A percentile compares a stretch with the other conserved stretches of the same genome.
Evolutionary conservation across 495 filamentous ascomycete species (phyloP).

Genomic region (Sordaria brevicollis): DNA sequence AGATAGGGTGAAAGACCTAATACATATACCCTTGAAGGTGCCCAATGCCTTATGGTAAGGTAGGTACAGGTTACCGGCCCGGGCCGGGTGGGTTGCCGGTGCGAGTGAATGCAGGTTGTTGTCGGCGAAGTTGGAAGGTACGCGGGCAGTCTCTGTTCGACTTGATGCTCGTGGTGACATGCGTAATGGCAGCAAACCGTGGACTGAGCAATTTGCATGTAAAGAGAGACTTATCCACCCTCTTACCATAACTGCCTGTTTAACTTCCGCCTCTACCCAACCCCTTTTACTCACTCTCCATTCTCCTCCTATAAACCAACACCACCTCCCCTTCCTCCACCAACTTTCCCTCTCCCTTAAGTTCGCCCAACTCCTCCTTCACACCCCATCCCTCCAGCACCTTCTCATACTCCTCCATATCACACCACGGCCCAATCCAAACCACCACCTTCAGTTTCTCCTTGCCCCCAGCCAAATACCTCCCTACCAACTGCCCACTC

Average conservation of each 20-base stretch:
- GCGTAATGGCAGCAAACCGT: too few relatives aligned
- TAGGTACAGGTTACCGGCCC: too few relatives aligned
- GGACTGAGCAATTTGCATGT: too few relatives aligned
- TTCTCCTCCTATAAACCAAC: conserved; percentile 7
- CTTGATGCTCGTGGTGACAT: too few relatives aligned
- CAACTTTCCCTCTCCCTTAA: not conserved
- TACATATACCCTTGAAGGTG: too few relatives aligned
- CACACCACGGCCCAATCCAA: conserved; percentile 18
- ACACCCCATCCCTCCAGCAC: conserved; percentile 5
- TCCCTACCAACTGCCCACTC: conserved; percentile 4
- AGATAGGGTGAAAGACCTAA: too few relatives aligned
- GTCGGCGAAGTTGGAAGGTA: too few relatives aligned
- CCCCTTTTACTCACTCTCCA: not conserved
- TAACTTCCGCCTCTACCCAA: not conserved
- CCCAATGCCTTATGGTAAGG: too few relatives aligned
- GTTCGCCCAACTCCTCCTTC: not conserved
- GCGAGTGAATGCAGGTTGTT: too few relatives aligned
- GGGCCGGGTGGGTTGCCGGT: too few relatives aligned
- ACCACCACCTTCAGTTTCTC: conserved; percentile 8
- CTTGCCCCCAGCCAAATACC: conserved; percentile 5
- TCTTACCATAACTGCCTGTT: not conserved
- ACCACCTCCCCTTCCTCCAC: conserved; percentile 12
- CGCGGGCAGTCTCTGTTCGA: too few relatives aligned
- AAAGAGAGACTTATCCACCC: not conserved
- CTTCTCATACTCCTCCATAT: conserved; percentile 7